Conservation (phyloP, 345 rosid genomes). For the Brassica cretica region DNA sequence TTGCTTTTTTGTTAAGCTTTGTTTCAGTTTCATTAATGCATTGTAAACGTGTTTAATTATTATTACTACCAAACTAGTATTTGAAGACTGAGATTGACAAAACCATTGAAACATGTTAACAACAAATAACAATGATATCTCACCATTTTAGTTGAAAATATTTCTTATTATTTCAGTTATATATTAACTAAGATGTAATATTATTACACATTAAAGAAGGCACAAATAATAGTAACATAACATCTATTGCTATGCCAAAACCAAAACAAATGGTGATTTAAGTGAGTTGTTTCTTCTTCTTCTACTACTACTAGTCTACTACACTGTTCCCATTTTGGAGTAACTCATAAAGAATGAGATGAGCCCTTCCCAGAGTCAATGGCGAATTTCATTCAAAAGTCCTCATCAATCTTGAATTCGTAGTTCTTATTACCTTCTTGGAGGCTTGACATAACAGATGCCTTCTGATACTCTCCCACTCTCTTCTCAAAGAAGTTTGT, state of each 20-base stretch:
- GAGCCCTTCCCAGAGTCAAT: constrained; percentile 3
- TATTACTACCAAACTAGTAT: constrained; percentile 1
- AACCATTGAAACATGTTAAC: not conserved
- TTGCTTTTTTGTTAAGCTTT: not conserved
- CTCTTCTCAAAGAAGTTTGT: constrained; percentile 86
- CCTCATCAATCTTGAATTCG: constrained; percentile 73
- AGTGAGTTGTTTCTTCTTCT: not conserved
- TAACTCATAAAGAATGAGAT: constrained; percentile 4
- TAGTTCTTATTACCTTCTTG: constrained; percentile 61
- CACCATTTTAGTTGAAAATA: not conserved
- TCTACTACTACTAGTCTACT: constrained; percentile 3
- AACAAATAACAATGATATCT: not conserved
- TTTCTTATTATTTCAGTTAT: not conserved
- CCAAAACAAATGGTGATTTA: not conserved
- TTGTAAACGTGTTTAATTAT: not conserved
- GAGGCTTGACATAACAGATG: constrained; percentile 84
- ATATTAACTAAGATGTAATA: not conserved
- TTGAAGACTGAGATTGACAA: not conserved
- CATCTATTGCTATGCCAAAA: not conserved
- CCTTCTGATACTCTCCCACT: constrained; percentile 91
- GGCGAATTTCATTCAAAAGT: constrained; percentile 44
- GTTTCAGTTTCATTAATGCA: constrained; percentile 3
- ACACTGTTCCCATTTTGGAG: not conserved
- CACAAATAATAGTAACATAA: not conserved
- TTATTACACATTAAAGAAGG: not conserved